A percentile compares a stretch with the other conserved stretches of the same genome.
These are phyloP conservation scores for Apodospora peruviana DNA, from an alignment of 495 filamentous ascomycete genomes.

Conservation along the genomic window DNA sequence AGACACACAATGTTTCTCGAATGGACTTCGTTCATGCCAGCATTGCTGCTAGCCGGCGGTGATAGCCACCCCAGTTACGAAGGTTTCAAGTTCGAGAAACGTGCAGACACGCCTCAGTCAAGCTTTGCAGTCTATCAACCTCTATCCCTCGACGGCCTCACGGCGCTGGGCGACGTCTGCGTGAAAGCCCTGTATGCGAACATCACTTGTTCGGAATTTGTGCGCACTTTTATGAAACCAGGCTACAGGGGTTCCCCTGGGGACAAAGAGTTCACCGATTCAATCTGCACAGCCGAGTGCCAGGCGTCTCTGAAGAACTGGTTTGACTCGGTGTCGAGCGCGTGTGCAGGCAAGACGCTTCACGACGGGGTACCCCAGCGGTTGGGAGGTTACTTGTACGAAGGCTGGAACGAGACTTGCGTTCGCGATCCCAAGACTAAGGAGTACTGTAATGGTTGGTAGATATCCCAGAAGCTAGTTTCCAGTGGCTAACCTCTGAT, in stretches of 20 bases:
- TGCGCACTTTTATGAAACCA: neutral
- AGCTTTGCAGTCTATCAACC: too few species aligned
- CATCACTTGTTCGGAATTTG: neutral
- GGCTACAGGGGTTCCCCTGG: neutral
- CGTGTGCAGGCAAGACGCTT: neutral
- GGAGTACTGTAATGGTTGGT: conserved; percentile 11
- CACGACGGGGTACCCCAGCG: neutral
- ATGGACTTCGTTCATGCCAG: too few species aligned
- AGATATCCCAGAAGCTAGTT: too few species aligned
- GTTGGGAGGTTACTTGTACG: conserved; percentile 1
- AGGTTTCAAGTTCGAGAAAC: too few species aligned
- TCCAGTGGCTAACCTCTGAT: too few species aligned
- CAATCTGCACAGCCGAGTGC: neutral
- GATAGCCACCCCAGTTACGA: too few species aligned
- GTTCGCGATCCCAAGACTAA: conserved; percentile 6
- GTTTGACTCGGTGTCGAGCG: neutral
- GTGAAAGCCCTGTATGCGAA: neutral
- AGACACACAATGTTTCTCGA: too few species aligned
- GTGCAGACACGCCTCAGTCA: too few species aligned
- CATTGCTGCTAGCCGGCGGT: too few species aligned
- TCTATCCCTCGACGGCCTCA: too few species aligned
- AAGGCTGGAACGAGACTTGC: conserved; percentile 19
- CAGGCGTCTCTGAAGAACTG: neutral
- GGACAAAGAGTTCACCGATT: neutral
- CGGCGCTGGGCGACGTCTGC: too few species aligned